These are phyloP conservation scores for Nitzschia putrida DNA, from an alignment of 108 stramenopile genomes.

Conservation along the genomic window DNA sequence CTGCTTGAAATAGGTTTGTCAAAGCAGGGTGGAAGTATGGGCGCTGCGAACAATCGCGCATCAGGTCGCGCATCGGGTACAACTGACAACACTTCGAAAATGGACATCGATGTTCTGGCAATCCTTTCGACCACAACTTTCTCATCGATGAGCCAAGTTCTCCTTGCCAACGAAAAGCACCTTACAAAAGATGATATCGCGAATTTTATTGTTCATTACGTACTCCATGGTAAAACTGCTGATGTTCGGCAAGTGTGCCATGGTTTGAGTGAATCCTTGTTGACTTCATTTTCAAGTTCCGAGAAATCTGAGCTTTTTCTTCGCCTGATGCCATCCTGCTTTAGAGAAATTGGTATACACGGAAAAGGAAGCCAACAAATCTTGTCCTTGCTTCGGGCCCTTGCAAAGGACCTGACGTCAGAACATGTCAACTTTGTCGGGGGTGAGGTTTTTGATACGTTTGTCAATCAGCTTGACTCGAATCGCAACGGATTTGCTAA, in stretches of 20 bases:
- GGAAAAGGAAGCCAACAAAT: conserved; percentile 41
- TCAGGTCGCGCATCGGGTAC: neutral
- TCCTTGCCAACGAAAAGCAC: conserved; percentile 27
- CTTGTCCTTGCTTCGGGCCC: conserved; percentile 34
- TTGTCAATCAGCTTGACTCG: conserved; percentile 24
- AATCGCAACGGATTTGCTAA: too few species aligned
- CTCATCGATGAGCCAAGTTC: conserved; percentile 45
- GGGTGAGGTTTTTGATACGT: conserved; percentile 23
- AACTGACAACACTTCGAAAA: neutral
- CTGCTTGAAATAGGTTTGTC: conserved; percentile 60
- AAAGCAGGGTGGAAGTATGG: conserved; percentile 13
- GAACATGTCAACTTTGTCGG: conserved; percentile 22
- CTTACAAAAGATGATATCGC: conserved; percentile 45
- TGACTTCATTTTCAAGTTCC: conserved; percentile 12
- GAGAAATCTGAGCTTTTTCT: conserved; percentile 41
- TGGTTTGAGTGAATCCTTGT: conserved; percentile 39
- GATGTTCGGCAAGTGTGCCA: conserved; percentile 52
- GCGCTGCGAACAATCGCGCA: conserved; percentile 1
- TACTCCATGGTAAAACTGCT: conserved; percentile 47
- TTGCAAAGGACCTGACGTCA: conserved; percentile 26
- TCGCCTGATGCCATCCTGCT: conserved; percentile 33
- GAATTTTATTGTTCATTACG: conserved; percentile 57
- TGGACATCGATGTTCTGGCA: conserved; percentile 10
- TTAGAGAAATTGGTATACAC: conserved; percentile 43
- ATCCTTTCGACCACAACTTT: neutral